These are phyloP conservation scores for Calycina marina DNA, from an alignment of 2,329 filamentous ascomycete genomes.

Conservation along the genomic window DNA sequence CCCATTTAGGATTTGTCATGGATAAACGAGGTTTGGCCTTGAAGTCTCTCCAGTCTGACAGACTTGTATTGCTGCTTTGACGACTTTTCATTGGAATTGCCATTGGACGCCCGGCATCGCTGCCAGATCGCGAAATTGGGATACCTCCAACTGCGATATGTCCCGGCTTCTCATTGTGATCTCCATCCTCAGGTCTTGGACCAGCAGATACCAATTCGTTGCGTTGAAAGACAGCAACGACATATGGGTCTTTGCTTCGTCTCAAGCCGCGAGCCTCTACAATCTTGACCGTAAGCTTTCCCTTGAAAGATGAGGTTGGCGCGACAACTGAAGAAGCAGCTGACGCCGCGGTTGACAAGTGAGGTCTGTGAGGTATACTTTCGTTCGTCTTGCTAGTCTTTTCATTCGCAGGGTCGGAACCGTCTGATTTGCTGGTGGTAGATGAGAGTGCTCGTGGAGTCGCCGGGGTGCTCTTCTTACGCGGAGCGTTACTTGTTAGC, in stretches of 20 bases:
- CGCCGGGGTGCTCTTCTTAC: constrained; percentile 78
- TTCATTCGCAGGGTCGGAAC: constrained; percentile 20
- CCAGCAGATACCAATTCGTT: constrained; percentile 92
- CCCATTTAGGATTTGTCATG: constrained; percentile 82
- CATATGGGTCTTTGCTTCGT: constrained; percentile 78
- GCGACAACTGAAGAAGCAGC: constrained; percentile 30
- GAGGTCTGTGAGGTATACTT: constrained; percentile 14
- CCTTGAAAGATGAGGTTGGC: constrained; percentile 59
- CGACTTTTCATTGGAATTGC: constrained; percentile 90
- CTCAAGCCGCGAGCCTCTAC: constrained; percentile 70
- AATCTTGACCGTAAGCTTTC: constrained; percentile 82
- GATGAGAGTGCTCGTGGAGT: constrained; percentile 75
- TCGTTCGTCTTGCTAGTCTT: constrained; percentile 28
- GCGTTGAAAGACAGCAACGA: constrained; percentile 91
- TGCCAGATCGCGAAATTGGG: constrained; percentile 55
- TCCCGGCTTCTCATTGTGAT: constrained; percentile 43
- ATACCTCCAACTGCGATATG: constrained; percentile 43
- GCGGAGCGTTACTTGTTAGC: constrained; percentile 69
- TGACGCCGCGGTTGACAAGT: constrained; percentile 11
- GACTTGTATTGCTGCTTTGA: constrained; percentile 89
- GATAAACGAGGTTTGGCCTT: constrained; percentile 41
- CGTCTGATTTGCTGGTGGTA: constrained; percentile 35
- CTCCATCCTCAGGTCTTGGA: constrained; percentile 46
- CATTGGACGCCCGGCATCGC: constrained; percentile 73
- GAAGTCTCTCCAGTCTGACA: constrained; percentile 46